Base-by-base conservation (phyloP, 208 protist genomes). In the Leishmania braziliensis region DNA sequence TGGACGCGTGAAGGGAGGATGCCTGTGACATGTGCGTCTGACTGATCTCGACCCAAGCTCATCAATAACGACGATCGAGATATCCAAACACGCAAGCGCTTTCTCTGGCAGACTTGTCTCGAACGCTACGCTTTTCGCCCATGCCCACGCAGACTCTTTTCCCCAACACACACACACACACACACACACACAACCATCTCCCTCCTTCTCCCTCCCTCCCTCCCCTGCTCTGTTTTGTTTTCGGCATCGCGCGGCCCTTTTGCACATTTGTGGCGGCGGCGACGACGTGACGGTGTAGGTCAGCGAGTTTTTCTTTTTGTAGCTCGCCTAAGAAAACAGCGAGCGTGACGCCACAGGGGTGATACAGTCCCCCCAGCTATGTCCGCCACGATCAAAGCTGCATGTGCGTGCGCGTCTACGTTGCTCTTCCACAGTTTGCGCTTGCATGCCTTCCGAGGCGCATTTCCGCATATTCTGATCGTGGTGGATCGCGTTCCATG, bases 381-480 rank as follows among this genome's bases (percentile, higher is more conserved):
- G 65, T 60, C 86, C 5, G 56, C 89, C 43, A 93, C 94, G 18
- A 87, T 95, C 54, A 72, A 77, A 50, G 90, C 92, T 2, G 92
- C 91, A 18, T 86, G 89, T 23, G 86, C 81, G 20, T 95, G 91
- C 69, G 94, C 92, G 3, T 80, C 77, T 43, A 96, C 91, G 23
- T 82, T 97, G 77, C 88, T 97, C n/a, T 95, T 91, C 74, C 78
- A 95, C 51, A 95, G 90, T 82, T 82, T 96, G 33, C 89, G 89
- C 43, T 70, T 97, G 26, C 63, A 91, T n/a, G 86, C 86, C 20
- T 93, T 97, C 75, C 71, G 77, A 1, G 92, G 94, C 50, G 94
- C 92, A 18, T 77, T 93, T 54, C 94, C 94, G 54, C 94, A 97
- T 77, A 90, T 97, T 9, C 80, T 96, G 76, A 58, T 97, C 16